Percentiles rank a stretch among this genome's conserved stretches.
Conservation (phyloP, 2,329 filamentous ascomycete genomes). For the Diaporthe amygdali region DNA sequence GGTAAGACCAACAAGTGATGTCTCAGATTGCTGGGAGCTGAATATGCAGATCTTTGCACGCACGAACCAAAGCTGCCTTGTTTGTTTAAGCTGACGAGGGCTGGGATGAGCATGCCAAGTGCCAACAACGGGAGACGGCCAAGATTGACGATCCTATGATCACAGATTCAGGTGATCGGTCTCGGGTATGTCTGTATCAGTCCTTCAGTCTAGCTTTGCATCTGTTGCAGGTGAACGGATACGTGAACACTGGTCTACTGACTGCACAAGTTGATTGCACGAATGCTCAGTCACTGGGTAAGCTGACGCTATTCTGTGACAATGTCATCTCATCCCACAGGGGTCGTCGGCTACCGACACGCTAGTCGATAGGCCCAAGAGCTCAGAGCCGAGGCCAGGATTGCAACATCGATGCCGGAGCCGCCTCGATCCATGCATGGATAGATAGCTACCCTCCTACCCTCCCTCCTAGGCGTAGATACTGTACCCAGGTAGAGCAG, state of each 20-base stretch:
- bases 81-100: neutral
- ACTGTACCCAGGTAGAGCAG: neutral
- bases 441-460: neutral
- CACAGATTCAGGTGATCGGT: neutral
- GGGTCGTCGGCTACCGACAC: constrained; percentile 2
- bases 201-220: no score
- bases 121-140: neutral
- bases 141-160: neutral
- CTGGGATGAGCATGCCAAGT: neutral
- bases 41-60: neutral
- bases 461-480: no score
- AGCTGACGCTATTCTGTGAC: constrained; percentile 2
- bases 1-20: neutral
- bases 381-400: constrained; percentile 18
- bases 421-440: constrained; percentile 2
- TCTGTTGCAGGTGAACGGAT: neutral
- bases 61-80: neutral
- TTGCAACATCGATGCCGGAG: constrained; percentile 5
- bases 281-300: neutral
- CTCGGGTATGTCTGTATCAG: neutral
- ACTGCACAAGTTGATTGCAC: no score
- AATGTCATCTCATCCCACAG: neutral
- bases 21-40: neutral
- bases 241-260: neutral
- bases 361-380: constrained; percentile 8